phyloP scores from a whole-genome alignment of 495 filamentous ascomycete genomes.

The Neurospora sp. region DNA sequence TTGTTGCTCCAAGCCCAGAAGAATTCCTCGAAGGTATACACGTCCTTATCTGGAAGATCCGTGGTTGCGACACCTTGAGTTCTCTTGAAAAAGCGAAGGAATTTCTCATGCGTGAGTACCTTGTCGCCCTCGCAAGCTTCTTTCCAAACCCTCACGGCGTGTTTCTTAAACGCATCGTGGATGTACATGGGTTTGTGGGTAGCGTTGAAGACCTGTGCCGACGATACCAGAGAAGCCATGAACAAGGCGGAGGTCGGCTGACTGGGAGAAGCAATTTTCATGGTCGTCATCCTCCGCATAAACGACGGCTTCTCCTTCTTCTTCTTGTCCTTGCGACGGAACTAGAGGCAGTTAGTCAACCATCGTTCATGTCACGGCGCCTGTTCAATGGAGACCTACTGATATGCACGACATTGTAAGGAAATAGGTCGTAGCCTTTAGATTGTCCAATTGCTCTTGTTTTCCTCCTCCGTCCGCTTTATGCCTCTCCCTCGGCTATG shows the following conservation, averaged over 20 bases:
- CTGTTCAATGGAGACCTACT: not conserved
- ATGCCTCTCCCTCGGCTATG: not conserved
- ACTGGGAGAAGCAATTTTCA: slow-evolving; percentile 14
- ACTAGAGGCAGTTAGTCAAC: slow-evolving; percentile 1
- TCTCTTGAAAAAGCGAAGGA: slow-evolving; percentile 26
- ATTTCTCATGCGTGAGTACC: slow-evolving; percentile 21
- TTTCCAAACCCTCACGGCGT: slow-evolving; percentile 27
- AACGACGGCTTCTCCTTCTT: slow-evolving; percentile 11
- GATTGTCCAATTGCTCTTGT: not conserved
- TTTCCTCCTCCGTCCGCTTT: not conserved
- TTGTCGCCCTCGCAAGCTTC: slow-evolving; percentile 15
- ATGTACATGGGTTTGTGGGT: slow-evolving; percentile 7
- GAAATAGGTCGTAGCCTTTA: not conserved
- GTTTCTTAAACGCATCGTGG: slow-evolving; percentile 23
- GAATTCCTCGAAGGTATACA: slow-evolving; percentile 32
- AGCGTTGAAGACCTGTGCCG: slow-evolving; percentile 8
- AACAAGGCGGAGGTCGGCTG: slow-evolving; percentile 12
- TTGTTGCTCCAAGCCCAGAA: slow-evolving; percentile 29
- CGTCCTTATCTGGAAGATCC: slow-evolving; percentile 16
- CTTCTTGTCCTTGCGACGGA: slow-evolving; percentile 17
- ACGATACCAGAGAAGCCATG: slow-evolving; percentile 10
- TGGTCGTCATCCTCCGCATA: slow-evolving; percentile 21
- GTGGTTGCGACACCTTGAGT: slow-evolving; percentile 25
- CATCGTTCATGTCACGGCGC: not conserved
- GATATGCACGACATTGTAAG: not conserved